A percentile compares a stretch with the other conserved stretches of the same genome.
phyloP scores from a whole-genome alignment of 805 yeast species.

The Jamesozyma jinghongensis region DNA sequence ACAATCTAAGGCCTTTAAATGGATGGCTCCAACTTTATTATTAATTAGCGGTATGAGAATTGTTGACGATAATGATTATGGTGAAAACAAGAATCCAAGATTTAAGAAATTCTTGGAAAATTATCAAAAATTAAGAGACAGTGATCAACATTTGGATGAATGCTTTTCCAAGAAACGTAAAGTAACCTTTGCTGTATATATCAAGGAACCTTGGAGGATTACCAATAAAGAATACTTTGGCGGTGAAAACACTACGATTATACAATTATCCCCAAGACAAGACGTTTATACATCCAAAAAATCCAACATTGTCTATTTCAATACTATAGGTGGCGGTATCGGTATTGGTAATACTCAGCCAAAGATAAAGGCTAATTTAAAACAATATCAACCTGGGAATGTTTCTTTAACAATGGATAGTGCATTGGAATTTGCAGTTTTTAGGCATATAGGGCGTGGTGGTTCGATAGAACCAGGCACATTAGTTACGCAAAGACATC shows the following conservation, averaged over 20 bases:
- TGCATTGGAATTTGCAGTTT: constrained; percentile 69
- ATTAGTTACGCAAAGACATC: constrained; percentile 13
- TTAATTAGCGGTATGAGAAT: constrained; percentile 57
- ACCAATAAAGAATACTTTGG: constrained; percentile 72
- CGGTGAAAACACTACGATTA: constrained; percentile 43
- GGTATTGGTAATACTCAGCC: constrained; percentile 78
- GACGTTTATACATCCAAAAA: constrained; percentile 39
- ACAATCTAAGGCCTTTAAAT: constrained; percentile 74
- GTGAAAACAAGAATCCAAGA: constrained; percentile 28
- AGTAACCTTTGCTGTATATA: constrained; percentile 54
- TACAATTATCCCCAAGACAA: constrained; percentile 60
- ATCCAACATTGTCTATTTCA: constrained; percentile 50
- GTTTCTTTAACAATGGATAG: constrained; percentile 73
- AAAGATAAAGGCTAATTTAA: constrained; percentile 35
- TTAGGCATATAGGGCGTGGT: constrained; percentile 57
- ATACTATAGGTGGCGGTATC: constrained; percentile 66
- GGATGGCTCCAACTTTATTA: constrained; percentile 80
- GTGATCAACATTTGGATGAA: constrained; percentile 18
- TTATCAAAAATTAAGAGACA: constrained; percentile 36
- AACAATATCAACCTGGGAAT: constrained; percentile 56
- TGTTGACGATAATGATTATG: constrained; percentile 19
- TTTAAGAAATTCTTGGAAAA: constrained; percentile 43
- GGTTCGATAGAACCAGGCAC: constrained; percentile 38
- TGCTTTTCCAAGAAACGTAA: constrained; percentile 25
- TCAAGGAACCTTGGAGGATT: constrained; percentile 67